A percentile compares a stretch with the other conserved stretches of the same genome.
Conservation (phyloP, 768 basidiomycete species). For the Mycena crocata region DNA sequence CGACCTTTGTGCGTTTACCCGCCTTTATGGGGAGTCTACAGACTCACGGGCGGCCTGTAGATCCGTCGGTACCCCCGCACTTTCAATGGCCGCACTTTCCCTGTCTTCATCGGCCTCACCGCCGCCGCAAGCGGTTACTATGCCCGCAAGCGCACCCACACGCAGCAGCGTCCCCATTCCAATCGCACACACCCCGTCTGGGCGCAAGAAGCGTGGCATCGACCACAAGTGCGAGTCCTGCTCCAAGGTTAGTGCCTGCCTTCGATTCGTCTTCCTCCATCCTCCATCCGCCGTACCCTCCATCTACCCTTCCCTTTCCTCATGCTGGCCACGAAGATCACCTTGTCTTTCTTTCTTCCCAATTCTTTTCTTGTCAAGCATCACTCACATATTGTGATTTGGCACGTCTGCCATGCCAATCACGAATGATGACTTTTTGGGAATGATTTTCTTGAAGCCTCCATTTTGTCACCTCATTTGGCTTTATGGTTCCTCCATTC, state of each 20-base stretch:
- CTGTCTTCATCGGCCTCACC: conserved; percentile 30
- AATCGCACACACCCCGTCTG: conserved; percentile 46
- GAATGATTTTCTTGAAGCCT: neutral
- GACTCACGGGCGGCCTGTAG: conserved; percentile 6
- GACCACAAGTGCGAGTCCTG: conserved; percentile 95
- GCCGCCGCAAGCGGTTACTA: conserved; percentile 22
- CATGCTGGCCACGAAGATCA: neutral
- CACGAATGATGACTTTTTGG: conserved; percentile 2
- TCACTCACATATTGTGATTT: conserved; percentile 8
- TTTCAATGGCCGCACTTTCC: conserved; percentile 34
- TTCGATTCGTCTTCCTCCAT: conserved; percentile 5
- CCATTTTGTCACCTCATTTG: no score
- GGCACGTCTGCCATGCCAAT: conserved; percentile 11
- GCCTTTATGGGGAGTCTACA: conserved; percentile 3
- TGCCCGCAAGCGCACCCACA: conserved; percentile 37
- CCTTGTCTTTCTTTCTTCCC: neutral
- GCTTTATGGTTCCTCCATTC: no score
- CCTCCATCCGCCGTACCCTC: neutral
- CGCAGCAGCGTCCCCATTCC: conserved; percentile 50
- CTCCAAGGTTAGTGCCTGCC: conserved; percentile 74
- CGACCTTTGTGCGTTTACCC: conserved; percentile 73
- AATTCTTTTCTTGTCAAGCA: no score
- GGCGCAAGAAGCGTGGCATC: conserved; percentile 79
- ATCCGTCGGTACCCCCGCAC: conserved; percentile 28
- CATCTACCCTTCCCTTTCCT: neutral